Evolutionary conservation across 2,329 filamentous ascomycete species (phyloP).

Genomic region (Trichoderma sp.): DNA sequence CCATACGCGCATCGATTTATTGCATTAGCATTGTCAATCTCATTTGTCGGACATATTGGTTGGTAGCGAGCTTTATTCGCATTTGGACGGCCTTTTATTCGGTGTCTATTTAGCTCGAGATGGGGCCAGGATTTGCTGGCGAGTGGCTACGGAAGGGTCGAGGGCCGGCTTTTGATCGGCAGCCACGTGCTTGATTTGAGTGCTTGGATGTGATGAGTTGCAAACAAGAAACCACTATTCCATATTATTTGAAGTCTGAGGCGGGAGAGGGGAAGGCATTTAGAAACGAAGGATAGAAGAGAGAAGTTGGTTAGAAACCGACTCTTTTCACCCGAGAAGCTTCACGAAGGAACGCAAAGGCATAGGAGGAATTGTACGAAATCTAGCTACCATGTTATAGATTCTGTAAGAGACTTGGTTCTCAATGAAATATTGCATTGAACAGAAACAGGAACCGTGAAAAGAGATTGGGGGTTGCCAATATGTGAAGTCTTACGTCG

Average conservation of each 20-base stretch:
- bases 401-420: neutral
- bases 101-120: neutral
- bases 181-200: neutral
- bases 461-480: neutral
- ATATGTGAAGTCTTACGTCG: neutral
- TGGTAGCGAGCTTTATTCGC: slow-evolving; percentile 12
- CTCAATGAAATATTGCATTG: neutral
- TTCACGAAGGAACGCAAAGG: neutral
- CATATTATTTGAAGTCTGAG: neutral
- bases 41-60: slow-evolving; percentile 16
- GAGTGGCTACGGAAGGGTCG: neutral
- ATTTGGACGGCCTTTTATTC: slow-evolving; percentile 1
- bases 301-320: neutral
- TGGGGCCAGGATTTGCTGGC: neutral
- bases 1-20: slow-evolving; percentile 16
- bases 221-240: neutral
- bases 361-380: neutral
- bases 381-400: slow-evolving; percentile 7
- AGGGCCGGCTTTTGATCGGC: neutral
- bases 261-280: neutral
- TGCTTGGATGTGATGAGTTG: neutral
- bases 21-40: slow-evolving; percentile 20
- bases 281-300: neutral
- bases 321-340: neutral
- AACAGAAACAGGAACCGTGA: neutral